phyloP scores from a whole-genome alignment of 116 monocot genomes.

The Iris pallida region DNA sequence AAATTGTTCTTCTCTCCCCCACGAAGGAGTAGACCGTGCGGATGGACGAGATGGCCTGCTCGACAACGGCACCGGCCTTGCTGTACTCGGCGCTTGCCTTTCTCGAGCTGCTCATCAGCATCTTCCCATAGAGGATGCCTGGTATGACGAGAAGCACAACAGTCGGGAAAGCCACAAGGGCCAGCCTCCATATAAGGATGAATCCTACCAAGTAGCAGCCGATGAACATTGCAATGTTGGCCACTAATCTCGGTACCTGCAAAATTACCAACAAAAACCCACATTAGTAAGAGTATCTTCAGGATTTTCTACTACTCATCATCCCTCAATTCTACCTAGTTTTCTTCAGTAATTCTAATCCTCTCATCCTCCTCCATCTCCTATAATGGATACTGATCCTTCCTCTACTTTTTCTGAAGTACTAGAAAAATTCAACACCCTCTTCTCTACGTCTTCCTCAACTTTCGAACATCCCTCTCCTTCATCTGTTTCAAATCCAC shows the following conservation, averaged over 20 bases:
- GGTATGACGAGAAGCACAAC: slow-evolving; percentile 26
- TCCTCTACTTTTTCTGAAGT: no score
- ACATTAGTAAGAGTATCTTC: no score
- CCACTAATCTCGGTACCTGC: slow-evolving; percentile 32
- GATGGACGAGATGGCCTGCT: slow-evolving; percentile 36
- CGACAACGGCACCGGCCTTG: slow-evolving; percentile 20
- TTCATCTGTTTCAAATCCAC: no score
- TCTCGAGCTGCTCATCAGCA: slow-evolving; percentile 15
- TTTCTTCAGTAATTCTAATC: no score
- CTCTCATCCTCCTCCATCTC: no score
- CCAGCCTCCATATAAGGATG: slow-evolving; percentile 24
- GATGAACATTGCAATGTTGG: slow-evolving; percentile 16
- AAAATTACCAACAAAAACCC: neutral
- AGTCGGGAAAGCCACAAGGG: slow-evolving; percentile 28
- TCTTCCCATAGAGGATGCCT: slow-evolving; percentile 21
- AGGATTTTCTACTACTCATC: no score
- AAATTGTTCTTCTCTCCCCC: slow-evolving; percentile 23
- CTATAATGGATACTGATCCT: no score
- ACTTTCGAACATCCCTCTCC: no score
- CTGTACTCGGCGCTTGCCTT: slow-evolving; percentile 17
- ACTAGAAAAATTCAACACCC: no score
- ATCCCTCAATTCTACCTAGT: no score
- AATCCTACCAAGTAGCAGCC: slow-evolving; percentile 26
- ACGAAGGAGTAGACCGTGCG: slow-evolving; percentile 35
- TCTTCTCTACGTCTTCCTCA: no score